Conservation (phyloP, 108 stramenopile species). For the Schizochytrium sp. region DNA sequence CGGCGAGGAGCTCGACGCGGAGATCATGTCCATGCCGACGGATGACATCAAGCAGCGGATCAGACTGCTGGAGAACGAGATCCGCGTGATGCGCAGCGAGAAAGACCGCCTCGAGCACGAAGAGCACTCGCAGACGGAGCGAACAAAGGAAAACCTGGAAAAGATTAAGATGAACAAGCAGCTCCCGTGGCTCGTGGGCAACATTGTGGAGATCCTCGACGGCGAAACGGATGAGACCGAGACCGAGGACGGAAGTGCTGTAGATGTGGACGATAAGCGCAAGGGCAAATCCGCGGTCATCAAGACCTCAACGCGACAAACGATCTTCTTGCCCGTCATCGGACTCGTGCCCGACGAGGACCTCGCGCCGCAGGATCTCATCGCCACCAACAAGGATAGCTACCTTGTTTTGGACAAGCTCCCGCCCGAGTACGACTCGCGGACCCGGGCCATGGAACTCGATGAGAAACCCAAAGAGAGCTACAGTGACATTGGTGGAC, state of each 20-base stretch:
- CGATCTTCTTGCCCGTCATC: constrained; percentile 93
- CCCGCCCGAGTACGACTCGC: constrained; percentile 95
- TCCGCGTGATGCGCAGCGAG: constrained; percentile 91
- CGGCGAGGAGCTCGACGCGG: constrained; percentile 52
- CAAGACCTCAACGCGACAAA: constrained; percentile 65
- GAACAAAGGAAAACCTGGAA: constrained; percentile 96
- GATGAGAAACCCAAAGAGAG: constrained; percentile 97
- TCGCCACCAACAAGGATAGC: constrained; percentile 98
- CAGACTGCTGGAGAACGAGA: constrained; percentile 88
- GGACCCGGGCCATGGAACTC: constrained; percentile 98
- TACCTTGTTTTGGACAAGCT: constrained; percentile 98
- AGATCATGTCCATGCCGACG: constrained; percentile 71
- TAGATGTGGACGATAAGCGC: constrained; percentile 34
- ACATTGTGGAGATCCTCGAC: constrained; percentile 85
- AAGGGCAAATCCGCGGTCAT: constrained; percentile 49
- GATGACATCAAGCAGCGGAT: constrained; percentile 89
- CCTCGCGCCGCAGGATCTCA: constrained; percentile 89
- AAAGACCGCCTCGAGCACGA: constrained; percentile 89
- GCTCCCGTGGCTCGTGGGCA: constrained; percentile 95
- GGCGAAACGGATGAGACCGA: constrained; percentile 86
- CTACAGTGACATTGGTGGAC: constrained; percentile 91
- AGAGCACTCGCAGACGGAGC: constrained; percentile 69
- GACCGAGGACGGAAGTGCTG: constrained; percentile 53
- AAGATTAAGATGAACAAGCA: constrained; percentile 99
- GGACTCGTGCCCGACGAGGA: constrained; percentile 92